Conservation (phyloP, 2,329 filamentous ascomycete species). For the Metarhizium album region DNA sequence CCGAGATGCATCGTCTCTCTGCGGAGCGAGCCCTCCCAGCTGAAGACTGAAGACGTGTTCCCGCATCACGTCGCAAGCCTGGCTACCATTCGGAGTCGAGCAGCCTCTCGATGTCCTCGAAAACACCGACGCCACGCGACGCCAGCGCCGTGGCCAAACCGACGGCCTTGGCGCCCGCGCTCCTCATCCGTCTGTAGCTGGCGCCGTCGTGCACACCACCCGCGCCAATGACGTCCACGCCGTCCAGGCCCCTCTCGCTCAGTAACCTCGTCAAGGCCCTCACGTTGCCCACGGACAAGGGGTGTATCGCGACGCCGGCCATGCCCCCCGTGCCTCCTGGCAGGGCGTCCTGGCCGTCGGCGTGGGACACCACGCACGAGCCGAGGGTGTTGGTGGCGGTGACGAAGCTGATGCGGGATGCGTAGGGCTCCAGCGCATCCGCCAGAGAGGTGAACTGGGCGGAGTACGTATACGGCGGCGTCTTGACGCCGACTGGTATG, state of each 20-base stretch:
- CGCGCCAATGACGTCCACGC: conserved; percentile 58
- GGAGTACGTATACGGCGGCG: conserved; percentile 63
- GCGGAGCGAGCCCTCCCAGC: too few species aligned
- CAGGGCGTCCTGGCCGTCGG: neutral
- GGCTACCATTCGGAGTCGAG: conserved; percentile 12
- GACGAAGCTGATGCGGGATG: conserved; percentile 46
- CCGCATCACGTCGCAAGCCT: too few species aligned
- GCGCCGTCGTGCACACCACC: conserved; percentile 58
- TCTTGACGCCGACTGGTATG: conserved; percentile 53
- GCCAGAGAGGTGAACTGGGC: conserved; percentile 52
- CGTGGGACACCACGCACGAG: conserved; percentile 47
- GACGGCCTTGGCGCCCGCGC: conserved; percentile 54
- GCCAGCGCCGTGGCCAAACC: conserved; percentile 62
- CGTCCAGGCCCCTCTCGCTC: conserved; percentile 34
- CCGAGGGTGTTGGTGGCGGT: conserved; percentile 67
- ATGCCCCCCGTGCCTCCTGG: too few species aligned
- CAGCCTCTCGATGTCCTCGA: conserved; percentile 41
- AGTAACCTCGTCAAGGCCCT: conserved; percentile 52
- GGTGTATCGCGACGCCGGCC: conserved; percentile 61
- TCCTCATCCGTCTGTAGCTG: conserved; percentile 55
- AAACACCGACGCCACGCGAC: conserved; percentile 49
- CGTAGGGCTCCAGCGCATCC: conserved; percentile 31
- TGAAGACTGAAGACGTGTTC: too few species aligned
- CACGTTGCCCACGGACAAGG: conserved; percentile 66
- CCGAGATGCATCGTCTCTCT: too few species aligned